A percentile compares a stretch with the other conserved stretches of the same genome.
Evolutionary conservation across 2,329 filamentous ascomycete species (phyloP).

Genomic region (Neopestalotiopsis sp.): DNA sequence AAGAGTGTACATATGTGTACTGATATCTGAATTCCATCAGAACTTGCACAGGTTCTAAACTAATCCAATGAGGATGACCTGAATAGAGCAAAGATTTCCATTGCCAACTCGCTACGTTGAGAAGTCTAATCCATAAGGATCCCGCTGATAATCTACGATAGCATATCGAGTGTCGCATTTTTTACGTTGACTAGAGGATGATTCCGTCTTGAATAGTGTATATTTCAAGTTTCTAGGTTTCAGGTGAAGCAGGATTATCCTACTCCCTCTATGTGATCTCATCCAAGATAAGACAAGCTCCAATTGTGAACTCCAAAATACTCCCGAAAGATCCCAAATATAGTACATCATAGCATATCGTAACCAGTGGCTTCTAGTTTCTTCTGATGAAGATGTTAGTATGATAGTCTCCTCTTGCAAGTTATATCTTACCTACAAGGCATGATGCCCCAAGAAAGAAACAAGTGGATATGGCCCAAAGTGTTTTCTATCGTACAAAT

Average conservation of each 20-base stretch:
- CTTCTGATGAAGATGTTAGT: neutral
- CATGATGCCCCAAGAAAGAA: neutral
- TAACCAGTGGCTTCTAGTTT: neutral
- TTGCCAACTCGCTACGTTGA: neutral
- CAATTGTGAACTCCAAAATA: too few species aligned
- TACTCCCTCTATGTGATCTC: neutral
- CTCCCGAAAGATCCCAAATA: too few species aligned
- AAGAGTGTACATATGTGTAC: constrained; percentile 18
- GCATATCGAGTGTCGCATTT: too few species aligned
- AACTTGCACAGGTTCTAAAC: neutral
- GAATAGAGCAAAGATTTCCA: neutral
- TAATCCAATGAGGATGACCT: neutral
- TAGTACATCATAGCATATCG: too few species aligned
- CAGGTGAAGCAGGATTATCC: neutral
- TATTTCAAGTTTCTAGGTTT: neutral
- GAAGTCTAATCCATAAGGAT: neutral
- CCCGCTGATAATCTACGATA: neutral
- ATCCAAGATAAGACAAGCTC: neutral
- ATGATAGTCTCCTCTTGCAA: neutral
- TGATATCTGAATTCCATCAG: constrained; percentile 8
- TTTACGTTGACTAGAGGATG: neutral
- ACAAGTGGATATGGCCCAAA: neutral
- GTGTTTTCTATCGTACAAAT: neutral
- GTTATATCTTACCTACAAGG: neutral
- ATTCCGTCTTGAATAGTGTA: neutral